These are phyloP conservation scores for Globisporangium heterothallicum DNA, from an alignment of 352 stramenopile genomes.

Conservation along the genomic window DNA sequence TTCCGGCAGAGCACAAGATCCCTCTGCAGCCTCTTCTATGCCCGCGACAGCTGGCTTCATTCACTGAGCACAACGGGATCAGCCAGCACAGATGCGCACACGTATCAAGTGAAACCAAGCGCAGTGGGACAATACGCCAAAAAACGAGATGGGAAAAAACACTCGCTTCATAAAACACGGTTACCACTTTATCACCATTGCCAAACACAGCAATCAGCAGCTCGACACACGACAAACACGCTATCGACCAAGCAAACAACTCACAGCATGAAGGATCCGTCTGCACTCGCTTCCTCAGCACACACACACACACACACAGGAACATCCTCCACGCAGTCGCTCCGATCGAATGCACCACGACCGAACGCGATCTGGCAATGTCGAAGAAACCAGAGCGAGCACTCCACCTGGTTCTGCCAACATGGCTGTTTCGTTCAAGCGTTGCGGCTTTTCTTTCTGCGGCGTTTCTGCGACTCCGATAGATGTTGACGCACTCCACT, in stretches of 20 bases:
- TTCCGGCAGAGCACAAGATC: not conserved
- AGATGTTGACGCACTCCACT: no score
- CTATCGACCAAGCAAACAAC: not conserved
- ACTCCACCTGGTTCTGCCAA: constrained; percentile 7
- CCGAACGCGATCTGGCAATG: no score
- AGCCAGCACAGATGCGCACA: constrained; percentile 8
- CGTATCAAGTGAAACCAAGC: constrained; percentile 8
- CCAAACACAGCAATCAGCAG: no score
- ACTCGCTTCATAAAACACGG: not conserved
- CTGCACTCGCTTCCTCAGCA: no score
- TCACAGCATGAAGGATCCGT: no score
- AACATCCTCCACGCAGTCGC: no score
- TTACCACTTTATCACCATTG: no score
- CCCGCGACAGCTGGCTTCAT: not conserved
- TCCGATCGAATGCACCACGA: no score
- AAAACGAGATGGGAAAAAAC: not conserved
- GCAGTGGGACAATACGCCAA: not conserved
- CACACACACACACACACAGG: no score
- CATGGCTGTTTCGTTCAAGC: not conserved
- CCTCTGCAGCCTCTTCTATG: not conserved
- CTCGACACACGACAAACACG: no score
- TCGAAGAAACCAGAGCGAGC: no score
- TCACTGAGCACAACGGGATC: not conserved
- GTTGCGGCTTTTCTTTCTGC: not conserved
- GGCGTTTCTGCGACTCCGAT: no score